Evolutionary conservation across 768 basidiomycete genomes (phyloP), one percentile per base, ranked within the genome.

Genomic region (Mycena albidolilacea): DNA sequence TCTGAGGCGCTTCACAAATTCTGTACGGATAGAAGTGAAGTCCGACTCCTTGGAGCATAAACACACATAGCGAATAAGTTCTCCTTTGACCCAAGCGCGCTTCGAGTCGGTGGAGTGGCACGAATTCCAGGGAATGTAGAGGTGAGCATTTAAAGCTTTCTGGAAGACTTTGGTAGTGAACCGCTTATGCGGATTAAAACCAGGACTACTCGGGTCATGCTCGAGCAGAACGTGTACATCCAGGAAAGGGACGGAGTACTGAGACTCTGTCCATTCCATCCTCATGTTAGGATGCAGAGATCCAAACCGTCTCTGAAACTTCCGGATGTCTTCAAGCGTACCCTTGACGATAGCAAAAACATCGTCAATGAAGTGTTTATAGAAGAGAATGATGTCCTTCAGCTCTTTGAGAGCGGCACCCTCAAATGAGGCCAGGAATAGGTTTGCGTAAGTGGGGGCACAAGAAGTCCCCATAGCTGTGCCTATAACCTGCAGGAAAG

Each of bases 361-460:
- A n/a, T n/a, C n/a, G n/a, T n/a, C n/a, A n/a, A n/a, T n/a, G n/a
- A n/a, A n/a, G 30, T 70, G 65, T 38, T 52, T 55, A 41, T 75
- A 75, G 65, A 61, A 68, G 12, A 54, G 21, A 11, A 75, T 37
- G n/a, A 8, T 30, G 46, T 46, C 52, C 60, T 62, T 68, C 8
- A 75, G 30, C 37, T 75, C 70, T 38, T 60, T 19, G 14, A 75
- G 74, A 30, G 60, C 59, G 5, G 35, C 21, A 6, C 8, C 54
- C 60, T 75, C 74, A 35, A 55, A 71, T 2, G 39, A 30, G 43
- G 74, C 74, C 19, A 75, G 74, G 61, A 75, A 75, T 4, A 75
- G 59, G 50, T 75, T 75, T n/a, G 74, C 74, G 50, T 75, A 75
- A n/a, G 66, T 71, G n/a, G 74, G 74, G 23, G 74, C 74, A 50